Base-by-base conservation (phyloP, 179 eudicot species). In the Beta macrorhiza region DNA sequence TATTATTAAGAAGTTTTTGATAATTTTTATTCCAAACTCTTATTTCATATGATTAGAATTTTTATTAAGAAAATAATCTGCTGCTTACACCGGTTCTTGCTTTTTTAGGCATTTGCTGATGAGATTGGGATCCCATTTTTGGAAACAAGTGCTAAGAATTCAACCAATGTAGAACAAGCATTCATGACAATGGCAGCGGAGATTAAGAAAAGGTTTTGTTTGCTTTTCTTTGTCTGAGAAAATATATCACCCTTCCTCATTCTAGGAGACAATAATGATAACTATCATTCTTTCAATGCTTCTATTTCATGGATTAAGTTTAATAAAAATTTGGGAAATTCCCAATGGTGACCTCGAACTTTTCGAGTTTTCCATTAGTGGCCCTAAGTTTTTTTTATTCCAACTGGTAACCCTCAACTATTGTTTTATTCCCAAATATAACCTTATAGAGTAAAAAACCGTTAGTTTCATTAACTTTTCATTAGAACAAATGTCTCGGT, bases 141-240 rank as follows among this genome's bases (percentile, higher is more conserved):
- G 85, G 89, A 87, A 81, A 87, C 89, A 62, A 87, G 89, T 85
- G 89, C 89, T 65, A 87, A 87, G 80, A 78, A 85, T 78, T 61
- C 89, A 75, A 80, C 87, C 68, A 87, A 87, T 80, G 89, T 87
- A 58, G 87, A 87, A 80, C 81, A 87, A 83, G 89, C 89, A 70
- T 87, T 87, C 77, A 85, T 87, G 89, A 87, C 89, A 16, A 87
- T 87, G 89, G 82, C 89, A 22, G 87, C 86, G 58, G 89, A 87
- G 82, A 87, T 87, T 83, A 87, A 87, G 81, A 87, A 87, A 85
- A 82, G 89, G 89, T 87, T 57, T 42, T 22, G 79, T 25, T 32
- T 76, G 47, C 53, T 58, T 56, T 52, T 17, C 67, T 52, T 62
- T 12, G 20, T 59, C 22, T 73, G n/a, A 25, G 59, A 56, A 44